Base-by-base conservation (phyloP, 495 filamentous ascomycete genomes). In the Aspergillus haitiensis region DNA sequence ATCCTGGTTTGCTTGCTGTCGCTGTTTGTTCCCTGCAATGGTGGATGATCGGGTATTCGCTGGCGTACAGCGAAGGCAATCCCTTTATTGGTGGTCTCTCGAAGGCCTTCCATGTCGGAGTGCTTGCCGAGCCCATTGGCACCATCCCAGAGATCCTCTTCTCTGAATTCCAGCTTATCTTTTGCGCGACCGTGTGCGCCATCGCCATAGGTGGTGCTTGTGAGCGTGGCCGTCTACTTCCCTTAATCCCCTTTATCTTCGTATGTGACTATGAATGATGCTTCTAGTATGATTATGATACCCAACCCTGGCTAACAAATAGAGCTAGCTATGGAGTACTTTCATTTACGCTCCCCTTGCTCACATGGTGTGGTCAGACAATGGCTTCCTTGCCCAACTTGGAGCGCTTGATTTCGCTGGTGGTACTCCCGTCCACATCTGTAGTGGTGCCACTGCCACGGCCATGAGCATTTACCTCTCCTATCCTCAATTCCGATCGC, bases 121-220 rank as follows among this genome's bases (percentile, higher is more conserved):
- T 78, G 11, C 68, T 80, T 0, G 71, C 69, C 1, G 62, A 78
- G 11, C 75, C 77, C 3, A 64, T 80, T 6, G 75, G 74, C 8
- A 67, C 72, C 0, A 76, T 81, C 15, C 81, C 81, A 2, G 81
- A 81, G 52, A 75, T 83, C 37, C 67, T 82, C 8, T 82, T 81
- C 66, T 76, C 75, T 16, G 65, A 82, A 39, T 83, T 81, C 60
- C 81, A 83, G 67, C 71, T 78, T 55, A 72, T 82, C 37, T 84
- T 82, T 68, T 76, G 75, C 63, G 78, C 77, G 27, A 77, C 75
- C 33, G 80, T 81, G 1, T 77, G 77, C 52, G 72, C 67, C 12
- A 72, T 74, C 45, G 65, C 78, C 8, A 72, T 81, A 39, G 75
- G 79, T 8, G 78, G 77, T 13, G 68, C 74, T 48, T 78, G 80